Percentiles rank a stretch among this genome's conserved stretches.
phyloP scores from a whole-genome alignment of 257 asterid genomes.

The Solanum sparsipilum region DNA sequence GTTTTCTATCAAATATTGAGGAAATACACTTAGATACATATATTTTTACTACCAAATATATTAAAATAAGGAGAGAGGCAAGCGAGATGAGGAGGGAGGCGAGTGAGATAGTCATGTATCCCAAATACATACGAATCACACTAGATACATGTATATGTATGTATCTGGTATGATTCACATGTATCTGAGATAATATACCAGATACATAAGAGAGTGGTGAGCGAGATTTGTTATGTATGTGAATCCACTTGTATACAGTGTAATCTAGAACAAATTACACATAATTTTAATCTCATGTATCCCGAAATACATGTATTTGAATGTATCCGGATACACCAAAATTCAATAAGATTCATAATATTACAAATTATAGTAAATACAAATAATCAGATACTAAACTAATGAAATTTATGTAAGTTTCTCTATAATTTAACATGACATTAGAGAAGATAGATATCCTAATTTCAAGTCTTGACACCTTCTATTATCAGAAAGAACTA shows the following conservation, averaged over 20 bases:
- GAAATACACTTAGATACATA: not conserved
- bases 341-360: not conserved
- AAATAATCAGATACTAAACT: not conserved
- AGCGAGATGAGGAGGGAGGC: not conserved
- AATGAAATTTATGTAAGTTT: not conserved
- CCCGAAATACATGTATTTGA: too few relatives aligned
- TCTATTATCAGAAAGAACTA: not conserved
- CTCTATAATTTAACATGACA: not conserved
- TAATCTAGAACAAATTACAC: not conserved
- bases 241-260: not conserved
- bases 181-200: not conserved
- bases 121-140: fast-evolving
- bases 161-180: not conserved
- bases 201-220: not conserved
- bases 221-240: not conserved
- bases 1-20: not conserved
- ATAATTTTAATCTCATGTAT: not conserved
- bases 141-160: not conserved
- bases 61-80: not conserved
- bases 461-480: not conserved
- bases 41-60: too few relatives aligned
- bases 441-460: not conserved
- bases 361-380: fast-evolving
- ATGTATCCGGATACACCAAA: fast-evolving
- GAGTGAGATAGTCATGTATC: not conserved